A percentile compares a stretch with the other conserved stretches of the same genome.
These are phyloP conservation scores for Anacardium occidentale DNA, from an alignment of 345 rosid genomes.

Conservation along the genomic window DNA sequence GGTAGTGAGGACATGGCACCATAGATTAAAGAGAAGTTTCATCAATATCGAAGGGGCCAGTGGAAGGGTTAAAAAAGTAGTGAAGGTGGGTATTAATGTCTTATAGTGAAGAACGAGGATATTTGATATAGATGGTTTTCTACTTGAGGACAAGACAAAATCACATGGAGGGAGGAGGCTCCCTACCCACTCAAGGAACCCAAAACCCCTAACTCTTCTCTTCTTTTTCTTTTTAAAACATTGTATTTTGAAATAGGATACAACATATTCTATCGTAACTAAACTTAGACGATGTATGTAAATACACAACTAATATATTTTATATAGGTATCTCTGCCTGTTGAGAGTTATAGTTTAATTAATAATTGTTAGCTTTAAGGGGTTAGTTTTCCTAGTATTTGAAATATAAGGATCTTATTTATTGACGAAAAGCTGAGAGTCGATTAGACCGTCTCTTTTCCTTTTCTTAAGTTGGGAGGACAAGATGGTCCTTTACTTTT, in stretches of 20 bases:
- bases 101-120: slow-evolving; percentile 17
- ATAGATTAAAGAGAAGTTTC: slow-evolving; percentile 20
- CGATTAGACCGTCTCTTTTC: not conserved
- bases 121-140: slow-evolving; percentile 38
- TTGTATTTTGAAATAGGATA: too few relatives aligned
- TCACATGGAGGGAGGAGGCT: slow-evolving; percentile 48
- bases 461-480: slow-evolving; percentile 36
- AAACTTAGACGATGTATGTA: too few relatives aligned
- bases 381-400: too few relatives aligned
- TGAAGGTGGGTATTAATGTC: slow-evolving; percentile 35
- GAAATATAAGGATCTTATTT: too few relatives aligned
- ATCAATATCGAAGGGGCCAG: slow-evolving; percentile 29
- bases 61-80: slow-evolving; percentile 13
- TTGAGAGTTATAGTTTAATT: too few relatives aligned
- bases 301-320: too few relatives aligned
- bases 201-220: not conserved
- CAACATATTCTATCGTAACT: too few relatives aligned
- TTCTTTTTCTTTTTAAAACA: too few relatives aligned
- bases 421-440: too few relatives aligned
- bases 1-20: not conserved
- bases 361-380: too few relatives aligned
- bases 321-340: too few relatives aligned
- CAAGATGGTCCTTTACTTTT: slow-evolving; percentile 48
- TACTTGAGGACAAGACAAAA: slow-evolving; percentile 47
- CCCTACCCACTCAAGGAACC: slow-evolving; percentile 7